These are phyloP conservation scores for Marasmius oreades DNA, from an alignment of 1,284 basidiomycete species.

Conservation along the genomic window DNA sequence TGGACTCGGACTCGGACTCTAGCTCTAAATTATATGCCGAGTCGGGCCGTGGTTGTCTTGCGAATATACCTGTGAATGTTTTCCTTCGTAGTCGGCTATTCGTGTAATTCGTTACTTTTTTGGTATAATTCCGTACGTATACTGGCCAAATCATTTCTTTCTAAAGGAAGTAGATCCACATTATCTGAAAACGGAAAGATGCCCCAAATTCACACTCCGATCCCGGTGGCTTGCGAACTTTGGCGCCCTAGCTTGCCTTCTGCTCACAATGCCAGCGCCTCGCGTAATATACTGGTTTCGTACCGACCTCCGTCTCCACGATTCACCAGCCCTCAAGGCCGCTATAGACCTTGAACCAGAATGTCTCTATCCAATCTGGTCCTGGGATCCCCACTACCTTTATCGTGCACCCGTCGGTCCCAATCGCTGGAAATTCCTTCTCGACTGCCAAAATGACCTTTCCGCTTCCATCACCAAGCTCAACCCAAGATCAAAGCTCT, in stretches of 20 bases:
- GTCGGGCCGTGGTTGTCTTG: background rate
- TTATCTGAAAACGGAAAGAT: too few relatives aligned
- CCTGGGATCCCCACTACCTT: constrained; percentile 32
- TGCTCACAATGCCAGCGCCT: constrained; percentile 8
- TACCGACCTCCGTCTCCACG: constrained; percentile 45
- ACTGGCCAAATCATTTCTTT: too few relatives aligned
- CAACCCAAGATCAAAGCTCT: constrained; percentile 36
- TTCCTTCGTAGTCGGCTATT: background rate
- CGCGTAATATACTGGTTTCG: constrained; percentile 44
- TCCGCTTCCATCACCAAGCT: constrained; percentile 32
- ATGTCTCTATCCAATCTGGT: constrained; percentile 33
- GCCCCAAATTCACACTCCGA: too few relatives aligned
- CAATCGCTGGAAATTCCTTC: constrained; percentile 32
- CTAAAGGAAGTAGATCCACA: too few relatives aligned
- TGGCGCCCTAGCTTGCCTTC: too few relatives aligned
- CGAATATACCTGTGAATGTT: background rate
- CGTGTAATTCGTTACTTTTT: background rate
- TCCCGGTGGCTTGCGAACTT: too few relatives aligned
- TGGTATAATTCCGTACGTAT: too few relatives aligned
- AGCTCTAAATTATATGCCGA: background rate
- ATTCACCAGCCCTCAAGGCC: constrained; percentile 40
- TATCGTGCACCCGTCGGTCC: constrained; percentile 40
- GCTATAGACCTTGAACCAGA: constrained; percentile 36
- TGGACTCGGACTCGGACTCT: constrained; percentile 11
- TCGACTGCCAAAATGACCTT: constrained; percentile 38